These are phyloP conservation scores for Closterium sp. DNA, from an alignment of 139 green algal genomes.

Conservation along the genomic window DNA sequence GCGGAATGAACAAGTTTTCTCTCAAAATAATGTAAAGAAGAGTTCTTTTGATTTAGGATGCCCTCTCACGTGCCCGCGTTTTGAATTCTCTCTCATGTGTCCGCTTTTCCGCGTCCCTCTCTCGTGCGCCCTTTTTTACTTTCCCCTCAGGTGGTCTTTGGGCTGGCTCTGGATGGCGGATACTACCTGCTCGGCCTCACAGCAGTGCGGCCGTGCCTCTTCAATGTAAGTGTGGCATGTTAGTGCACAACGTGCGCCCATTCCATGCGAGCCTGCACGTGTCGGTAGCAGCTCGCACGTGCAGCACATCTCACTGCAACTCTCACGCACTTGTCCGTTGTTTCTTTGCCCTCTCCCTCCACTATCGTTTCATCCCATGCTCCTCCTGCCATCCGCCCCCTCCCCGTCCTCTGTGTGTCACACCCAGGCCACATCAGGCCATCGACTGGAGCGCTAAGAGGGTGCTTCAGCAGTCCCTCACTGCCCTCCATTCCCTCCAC, in stretches of 20 bases:
- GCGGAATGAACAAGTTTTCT: too few relatives aligned
- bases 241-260: too few relatives aligned
- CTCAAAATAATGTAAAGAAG: too few relatives aligned
- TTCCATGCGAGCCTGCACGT: background rate
- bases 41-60: too few relatives aligned
- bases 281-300: too few relatives aligned
- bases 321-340: too few relatives aligned
- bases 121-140: too few relatives aligned
- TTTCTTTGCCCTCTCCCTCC: background rate
- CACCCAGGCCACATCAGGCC: background rate
- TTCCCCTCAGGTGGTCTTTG: conserved; percentile 58
- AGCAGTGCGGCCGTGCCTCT: conserved; percentile 28
- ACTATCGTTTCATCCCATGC: background rate
- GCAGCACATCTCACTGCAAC: too few relatives aligned
- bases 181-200: conserved; percentile 72
- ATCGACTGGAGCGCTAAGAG: background rate
- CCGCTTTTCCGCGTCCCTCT: too few relatives aligned
- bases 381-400: background rate
- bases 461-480: background rate
- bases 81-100: too few relatives aligned
- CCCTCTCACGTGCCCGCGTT: too few relatives aligned
- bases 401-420: background rate
- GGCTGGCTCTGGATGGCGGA: conserved; percentile 67
- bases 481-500: background rate
- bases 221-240: conserved; percentile 50